phyloP scores from a whole-genome alignment of 768 basidiomycete genomes.

The Fibroporia radiculosa region DNA sequence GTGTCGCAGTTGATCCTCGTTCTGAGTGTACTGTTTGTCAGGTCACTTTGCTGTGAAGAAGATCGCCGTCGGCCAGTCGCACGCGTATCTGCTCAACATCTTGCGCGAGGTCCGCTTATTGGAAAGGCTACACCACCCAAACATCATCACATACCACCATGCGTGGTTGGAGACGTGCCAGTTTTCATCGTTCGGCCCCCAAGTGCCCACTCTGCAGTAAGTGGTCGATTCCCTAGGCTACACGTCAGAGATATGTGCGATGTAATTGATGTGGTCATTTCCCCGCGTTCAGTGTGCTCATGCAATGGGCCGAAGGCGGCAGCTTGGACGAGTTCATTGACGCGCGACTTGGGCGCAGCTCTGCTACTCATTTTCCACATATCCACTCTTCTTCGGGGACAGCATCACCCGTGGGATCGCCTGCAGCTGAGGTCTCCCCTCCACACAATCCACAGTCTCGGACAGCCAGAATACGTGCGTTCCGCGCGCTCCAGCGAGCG shows the following conservation, averaged over 20 bases:
- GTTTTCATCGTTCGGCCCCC: constrained; percentile 85
- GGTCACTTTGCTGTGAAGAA: constrained; percentile 95
- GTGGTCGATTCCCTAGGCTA: constrained; percentile 18
- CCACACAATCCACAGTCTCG: constrained; percentile 35
- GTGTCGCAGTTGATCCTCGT: no score
- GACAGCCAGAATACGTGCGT: constrained; percentile 68
- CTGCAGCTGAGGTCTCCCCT: constrained; percentile 24
- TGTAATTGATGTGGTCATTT: not conserved
- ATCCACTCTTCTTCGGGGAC: constrained; percentile 16
- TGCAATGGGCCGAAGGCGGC: constrained; percentile 93
- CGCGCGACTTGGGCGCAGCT: constrained; percentile 58
- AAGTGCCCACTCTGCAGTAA: constrained; percentile 82
- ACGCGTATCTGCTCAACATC: constrained; percentile 76
- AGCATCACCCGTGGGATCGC: constrained; percentile 15
- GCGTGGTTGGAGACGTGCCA: constrained; percentile 85
- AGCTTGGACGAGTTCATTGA: constrained; percentile 85
- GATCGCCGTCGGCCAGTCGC: constrained; percentile 89
- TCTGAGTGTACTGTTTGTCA: no score
- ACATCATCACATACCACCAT: constrained; percentile 94
- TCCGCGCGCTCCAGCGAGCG: constrained; percentile 61
- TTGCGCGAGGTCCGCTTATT: constrained; percentile 76
- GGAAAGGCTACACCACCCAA: constrained; percentile 82
- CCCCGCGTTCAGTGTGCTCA: constrained; percentile 53
- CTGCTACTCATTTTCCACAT: constrained; percentile 25
- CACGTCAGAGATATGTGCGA: not conserved